Percentiles rank a stretch among this genome's conserved stretches.
Evolutionary conservation across 2,329 filamentous ascomycete genomes (phyloP).

Genomic region (Cladophialophora immunda): DNA sequence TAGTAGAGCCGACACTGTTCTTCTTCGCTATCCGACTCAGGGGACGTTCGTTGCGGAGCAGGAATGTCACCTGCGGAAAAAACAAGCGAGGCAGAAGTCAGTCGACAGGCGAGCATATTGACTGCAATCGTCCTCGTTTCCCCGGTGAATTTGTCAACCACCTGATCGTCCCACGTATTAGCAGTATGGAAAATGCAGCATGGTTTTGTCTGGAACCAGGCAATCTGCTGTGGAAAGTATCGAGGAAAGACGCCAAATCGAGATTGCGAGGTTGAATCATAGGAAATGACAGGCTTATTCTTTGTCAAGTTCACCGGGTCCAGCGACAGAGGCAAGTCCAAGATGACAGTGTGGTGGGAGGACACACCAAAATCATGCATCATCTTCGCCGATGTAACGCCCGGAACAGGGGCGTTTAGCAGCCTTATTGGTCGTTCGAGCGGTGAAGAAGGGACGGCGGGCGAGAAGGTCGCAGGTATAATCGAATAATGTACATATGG

Average conservation of each 20-base stretch:
- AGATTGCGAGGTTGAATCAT: constrained; percentile 65
- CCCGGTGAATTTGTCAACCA: constrained; percentile 42
- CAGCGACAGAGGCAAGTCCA: constrained; percentile 73
- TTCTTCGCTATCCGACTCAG: constrained; percentile 58
- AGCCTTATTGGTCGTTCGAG: constrained; percentile 42
- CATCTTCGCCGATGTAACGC: constrained; percentile 71
- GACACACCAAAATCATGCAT: constrained; percentile 81
- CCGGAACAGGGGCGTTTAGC: constrained; percentile 67
- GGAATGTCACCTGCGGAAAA: constrained; percentile 71
- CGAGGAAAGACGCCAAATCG: constrained; percentile 75
- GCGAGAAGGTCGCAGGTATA: constrained; percentile 53
- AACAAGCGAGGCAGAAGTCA: constrained; percentile 71
- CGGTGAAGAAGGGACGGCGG: constrained; percentile 43
- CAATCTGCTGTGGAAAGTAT: constrained; percentile 63
- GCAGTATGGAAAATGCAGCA: constrained; percentile 78
- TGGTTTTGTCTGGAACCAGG: constrained; percentile 73
- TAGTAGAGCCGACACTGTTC: constrained; percentile 76
- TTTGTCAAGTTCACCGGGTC: constrained; percentile 68
- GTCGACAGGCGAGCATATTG: constrained; percentile 71
- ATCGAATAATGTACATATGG: constrained; percentile 75
- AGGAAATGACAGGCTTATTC: constrained; percentile 66
- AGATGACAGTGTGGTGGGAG: constrained; percentile 68
- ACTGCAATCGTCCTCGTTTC: constrained; percentile 54
- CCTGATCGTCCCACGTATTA: constrained; percentile 70
- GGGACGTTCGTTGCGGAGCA: constrained; percentile 56